Evolutionary conservation across 768 basidiomycete genomes (phyloP).

Genomic region (Lentinula sp.): DNA sequence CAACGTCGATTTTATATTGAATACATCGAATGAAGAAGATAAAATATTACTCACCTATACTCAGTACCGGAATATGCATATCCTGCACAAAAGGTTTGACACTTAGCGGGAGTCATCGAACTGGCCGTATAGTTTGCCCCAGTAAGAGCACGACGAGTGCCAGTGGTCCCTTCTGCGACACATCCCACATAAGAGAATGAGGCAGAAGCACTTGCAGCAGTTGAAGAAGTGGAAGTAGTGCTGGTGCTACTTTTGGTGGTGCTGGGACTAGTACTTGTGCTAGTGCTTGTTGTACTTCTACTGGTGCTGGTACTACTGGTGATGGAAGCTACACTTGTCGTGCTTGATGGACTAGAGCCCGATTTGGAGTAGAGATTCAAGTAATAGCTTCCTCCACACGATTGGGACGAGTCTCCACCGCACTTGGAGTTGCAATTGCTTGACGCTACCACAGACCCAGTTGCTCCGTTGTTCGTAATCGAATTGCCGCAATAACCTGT

Average conservation of each 20-base stretch:
- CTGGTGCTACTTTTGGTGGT: neutral
- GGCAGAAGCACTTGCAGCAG: constrained; percentile 1
- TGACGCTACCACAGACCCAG: constrained; percentile 10
- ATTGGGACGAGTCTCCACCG: constrained; percentile 13
- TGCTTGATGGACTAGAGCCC: constrained; percentile 6
- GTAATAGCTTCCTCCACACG: constrained; percentile 15
- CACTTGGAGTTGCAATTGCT: constrained; percentile 14
- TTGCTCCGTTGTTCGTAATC: constrained; percentile 18
- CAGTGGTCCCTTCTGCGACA: constrained; percentile 22
- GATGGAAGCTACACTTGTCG: constrained; percentile 5
- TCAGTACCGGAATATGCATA: constrained; percentile 27
- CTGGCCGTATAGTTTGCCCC: constrained; percentile 16
- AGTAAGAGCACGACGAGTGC: constrained; percentile 25
- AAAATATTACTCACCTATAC: constrained; percentile 7
- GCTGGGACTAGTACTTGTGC: neutral
- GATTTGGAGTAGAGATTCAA: constrained; percentile 5
- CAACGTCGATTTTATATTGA: no score
- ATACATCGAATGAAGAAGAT: no score
- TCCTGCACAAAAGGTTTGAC: constrained; percentile 23
- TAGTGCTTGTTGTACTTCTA: neutral
- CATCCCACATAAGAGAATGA: constrained; percentile 21
- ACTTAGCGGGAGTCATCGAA: constrained; percentile 26
- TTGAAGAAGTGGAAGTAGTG: constrained; percentile 2
- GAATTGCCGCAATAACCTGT: constrained; percentile 17
- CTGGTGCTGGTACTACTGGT: no score